Percentiles rank a stretch among this genome's conserved stretches.
Evolutionary conservation across 192 early-diverging fungal genomes (phyloP).

Genomic region (Backusella morwellensis): DNA sequence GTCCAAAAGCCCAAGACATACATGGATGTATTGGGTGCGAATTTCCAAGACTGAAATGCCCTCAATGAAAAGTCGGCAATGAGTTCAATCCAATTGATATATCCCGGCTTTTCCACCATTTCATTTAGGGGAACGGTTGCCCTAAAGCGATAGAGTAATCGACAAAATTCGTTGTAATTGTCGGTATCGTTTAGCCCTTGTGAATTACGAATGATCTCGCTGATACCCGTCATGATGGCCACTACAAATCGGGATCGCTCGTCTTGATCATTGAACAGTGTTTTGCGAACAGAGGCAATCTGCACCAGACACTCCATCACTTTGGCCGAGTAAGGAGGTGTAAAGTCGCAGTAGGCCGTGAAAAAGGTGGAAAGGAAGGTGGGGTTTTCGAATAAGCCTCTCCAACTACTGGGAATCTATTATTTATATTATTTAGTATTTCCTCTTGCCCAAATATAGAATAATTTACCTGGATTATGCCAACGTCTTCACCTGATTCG

Average conservation of each 20-base stretch:
- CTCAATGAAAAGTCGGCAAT: constrained; percentile 64
- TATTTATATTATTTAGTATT: background rate
- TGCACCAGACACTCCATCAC: constrained; percentile 81
- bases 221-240: constrained; percentile 66
- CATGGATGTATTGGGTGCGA: constrained; percentile 71
- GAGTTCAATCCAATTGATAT: constrained; percentile 63
- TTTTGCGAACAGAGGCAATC: constrained; percentile 78
- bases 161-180: constrained; percentile 86
- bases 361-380: constrained; percentile 72
- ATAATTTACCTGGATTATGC: constrained; percentile 54
- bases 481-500: constrained; percentile 76
- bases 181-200: constrained; percentile 68
- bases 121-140: constrained; percentile 78
- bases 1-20: constrained; percentile 89
- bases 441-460: background rate
- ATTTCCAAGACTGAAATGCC: constrained; percentile 63
- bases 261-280: constrained; percentile 80
- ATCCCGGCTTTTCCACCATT: constrained; percentile 70
- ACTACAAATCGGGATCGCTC: constrained; percentile 66
- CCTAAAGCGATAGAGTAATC: constrained; percentile 79
- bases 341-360: constrained; percentile 60
- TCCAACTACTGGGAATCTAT: constrained; percentile 83
- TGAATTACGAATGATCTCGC: constrained; percentile 59
- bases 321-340: constrained; percentile 50
- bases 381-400: constrained; percentile 65